Evolutionary conservation across 306 rosid genomes (phyloP), one percentile per base, ranked within the genome.

Genomic region (Gynostemma pentaphyllum): DNA sequence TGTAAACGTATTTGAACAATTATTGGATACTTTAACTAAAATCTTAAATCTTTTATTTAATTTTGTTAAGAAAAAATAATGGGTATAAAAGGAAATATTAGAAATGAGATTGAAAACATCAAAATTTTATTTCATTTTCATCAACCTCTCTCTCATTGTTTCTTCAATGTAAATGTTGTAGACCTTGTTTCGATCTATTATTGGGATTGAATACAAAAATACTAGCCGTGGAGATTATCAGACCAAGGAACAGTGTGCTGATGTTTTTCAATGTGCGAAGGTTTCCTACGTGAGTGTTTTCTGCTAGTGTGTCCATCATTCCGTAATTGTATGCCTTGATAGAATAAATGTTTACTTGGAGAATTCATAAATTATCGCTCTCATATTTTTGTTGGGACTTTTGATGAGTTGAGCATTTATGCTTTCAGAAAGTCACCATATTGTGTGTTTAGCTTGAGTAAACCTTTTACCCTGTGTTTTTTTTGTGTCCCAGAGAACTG

Each of bases 211-310:
- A 60, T 96, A 92, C 86, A 92, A 81, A 85, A 92, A 92, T 75
- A 83, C 98, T 61, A 83, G 95, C 73, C 95, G 88, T 11, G 95
- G 95, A 72, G 96, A 92, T 74, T 92, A 92, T 76, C 98, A 92
- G 73, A 83, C 90, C 63, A 88, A 80, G 75, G 98, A 92, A 78
- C 98, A 92, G 67, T 92, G 96, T 60, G 90, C 95, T 59, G 98
- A 92, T 79, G 98, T 88, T 78, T 92, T 88, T 73, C 90, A 80
- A 79, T 92, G 88, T 80, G 98, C 96, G 62, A 92, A 86, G 88
- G 86, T 88, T 77, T 92, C 96, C 68, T 88, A 96, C 45, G 98
- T 92, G 80, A 84, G 98, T 70, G 60, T 67, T 49, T 37, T 62
- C 14, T 72, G 74, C 45, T 4, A 54, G 46, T 21, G 18, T 36